A percentile compares a stretch with the other conserved stretches of the same genome.
Conservation (phyloP, 139 green algal species). For the Monoraphidium neglectum region DNA sequence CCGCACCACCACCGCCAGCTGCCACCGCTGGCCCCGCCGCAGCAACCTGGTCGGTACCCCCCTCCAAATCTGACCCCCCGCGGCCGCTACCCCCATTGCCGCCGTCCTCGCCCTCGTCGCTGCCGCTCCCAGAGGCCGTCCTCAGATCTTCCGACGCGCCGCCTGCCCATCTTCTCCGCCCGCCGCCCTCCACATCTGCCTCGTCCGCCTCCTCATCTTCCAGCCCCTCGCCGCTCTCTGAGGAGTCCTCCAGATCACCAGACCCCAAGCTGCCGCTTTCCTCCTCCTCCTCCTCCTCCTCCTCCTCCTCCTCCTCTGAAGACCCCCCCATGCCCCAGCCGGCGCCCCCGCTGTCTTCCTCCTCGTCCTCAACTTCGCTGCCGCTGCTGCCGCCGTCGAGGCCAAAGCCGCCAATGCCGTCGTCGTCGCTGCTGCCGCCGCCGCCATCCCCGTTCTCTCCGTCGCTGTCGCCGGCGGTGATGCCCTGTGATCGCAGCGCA, state of each 20-base stretch:
- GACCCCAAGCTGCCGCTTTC: not conserved
- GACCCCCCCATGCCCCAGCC: not conserved
- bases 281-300: not conserved
- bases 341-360: not conserved
- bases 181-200: conserved; percentile 6
- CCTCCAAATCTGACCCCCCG: conserved; percentile 12
- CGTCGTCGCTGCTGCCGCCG: not conserved
- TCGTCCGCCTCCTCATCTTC: not conserved
- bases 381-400: not conserved
- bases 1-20: not conserved
- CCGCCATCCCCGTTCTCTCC: not conserved
- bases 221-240: not conserved
- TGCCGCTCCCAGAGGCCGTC: not conserved
- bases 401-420: not conserved
- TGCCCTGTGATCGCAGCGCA: conserved; percentile 14
- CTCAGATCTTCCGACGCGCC: not conserved
- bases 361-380: not conserved
- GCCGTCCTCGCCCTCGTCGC: not conserved
- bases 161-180: not conserved
- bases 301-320: conserved; percentile 8
- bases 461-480: conserved; percentile 11
- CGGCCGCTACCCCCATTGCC: conserved; percentile 3
- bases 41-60: not conserved
- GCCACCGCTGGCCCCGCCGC: not conserved
- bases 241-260: not conserved